Conservation (phyloP, 2,329 filamentous ascomycete genomes). For the Talaromyces amestolkiae region DNA sequence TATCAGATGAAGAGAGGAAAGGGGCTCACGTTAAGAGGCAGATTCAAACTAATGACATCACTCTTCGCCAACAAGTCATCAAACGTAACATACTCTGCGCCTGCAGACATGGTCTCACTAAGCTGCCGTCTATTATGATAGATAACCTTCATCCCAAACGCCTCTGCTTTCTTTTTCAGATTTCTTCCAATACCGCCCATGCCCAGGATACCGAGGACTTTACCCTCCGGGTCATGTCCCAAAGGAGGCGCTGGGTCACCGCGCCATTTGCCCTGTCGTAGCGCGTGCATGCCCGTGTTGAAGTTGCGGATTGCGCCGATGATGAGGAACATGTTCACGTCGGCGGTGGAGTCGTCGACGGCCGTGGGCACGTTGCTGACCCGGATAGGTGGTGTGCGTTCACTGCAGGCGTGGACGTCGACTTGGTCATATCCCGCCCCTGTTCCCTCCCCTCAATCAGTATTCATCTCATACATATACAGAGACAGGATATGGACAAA, state of each 20-base stretch:
- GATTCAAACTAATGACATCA: constrained; percentile 76
- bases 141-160: constrained; percentile 71
- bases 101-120: constrained; percentile 48
- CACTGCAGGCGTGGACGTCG: constrained; percentile 68
- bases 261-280: constrained; percentile 68
- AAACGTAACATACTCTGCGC: constrained; percentile 57
- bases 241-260: constrained; percentile 55
- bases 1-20: background rate
- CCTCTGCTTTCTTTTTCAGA: constrained; percentile 69
- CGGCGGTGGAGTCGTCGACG: constrained; percentile 79
- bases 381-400: constrained; percentile 56
- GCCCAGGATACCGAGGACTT: constrained; percentile 74
- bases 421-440: constrained; percentile 85
- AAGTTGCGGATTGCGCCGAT: constrained; percentile 76
- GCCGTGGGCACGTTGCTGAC: constrained; percentile 81
- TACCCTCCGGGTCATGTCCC: constrained; percentile 76
- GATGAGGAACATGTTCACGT: constrained; percentile 76
- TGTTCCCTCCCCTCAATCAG: constrained; percentile 29
- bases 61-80: constrained; percentile 67
- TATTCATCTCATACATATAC: too few species aligned
- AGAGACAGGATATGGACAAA: constrained; percentile 22
- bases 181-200: constrained; percentile 85
- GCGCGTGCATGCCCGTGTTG: constrained; percentile 61
- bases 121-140: constrained; percentile 72
- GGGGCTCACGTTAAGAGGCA: constrained; percentile 73